Evolutionary conservation across 805 yeast species (phyloP).

Genomic region (Naumovozyma dairenensis): DNA sequence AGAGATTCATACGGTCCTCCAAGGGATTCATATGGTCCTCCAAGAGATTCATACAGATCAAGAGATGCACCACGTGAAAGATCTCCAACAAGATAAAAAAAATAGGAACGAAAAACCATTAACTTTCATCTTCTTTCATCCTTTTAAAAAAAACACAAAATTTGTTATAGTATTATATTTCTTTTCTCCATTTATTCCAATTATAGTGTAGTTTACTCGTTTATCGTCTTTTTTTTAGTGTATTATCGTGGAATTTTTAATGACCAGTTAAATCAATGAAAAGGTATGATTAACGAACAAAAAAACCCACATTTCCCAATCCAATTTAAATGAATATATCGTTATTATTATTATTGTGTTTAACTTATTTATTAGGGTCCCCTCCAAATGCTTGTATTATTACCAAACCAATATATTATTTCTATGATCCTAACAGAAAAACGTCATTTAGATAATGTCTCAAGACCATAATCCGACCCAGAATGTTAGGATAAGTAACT

Average conservation of each 20-base stretch:
- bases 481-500: too few species aligned
- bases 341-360: too few species aligned
- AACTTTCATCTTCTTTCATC: not conserved
- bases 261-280: slow-evolving; percentile 1
- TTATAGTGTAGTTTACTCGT: slow-evolving; percentile 1
- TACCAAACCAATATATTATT: too few species aligned
- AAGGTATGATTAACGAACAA: not conserved
- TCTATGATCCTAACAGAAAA: too few species aligned
- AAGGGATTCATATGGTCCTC: slow-evolving; percentile 24
- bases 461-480: too few species aligned
- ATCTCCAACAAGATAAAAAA: slow-evolving; percentile 71
- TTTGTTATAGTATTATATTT: not conserved
- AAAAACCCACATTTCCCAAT: too few species aligned
- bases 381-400: too few species aligned
- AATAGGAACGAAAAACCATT: slow-evolving; percentile 15
- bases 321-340: too few species aligned
- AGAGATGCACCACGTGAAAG: slow-evolving; percentile 51
- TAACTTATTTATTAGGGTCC: too few species aligned
- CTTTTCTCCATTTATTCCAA: not conserved
- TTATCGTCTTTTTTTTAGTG: not conserved
- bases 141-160: not conserved
- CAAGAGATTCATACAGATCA: slow-evolving; percentile 40
- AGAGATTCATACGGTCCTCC: slow-evolving; percentile 25
- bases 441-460: too few species aligned
- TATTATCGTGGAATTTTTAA: slow-evolving; percentile 1